Percentiles rank a stretch among this genome's conserved stretches.
Conservation (phyloP, 768 basidiomycete genomes). For the Lanmaoa rubissima region DNA sequence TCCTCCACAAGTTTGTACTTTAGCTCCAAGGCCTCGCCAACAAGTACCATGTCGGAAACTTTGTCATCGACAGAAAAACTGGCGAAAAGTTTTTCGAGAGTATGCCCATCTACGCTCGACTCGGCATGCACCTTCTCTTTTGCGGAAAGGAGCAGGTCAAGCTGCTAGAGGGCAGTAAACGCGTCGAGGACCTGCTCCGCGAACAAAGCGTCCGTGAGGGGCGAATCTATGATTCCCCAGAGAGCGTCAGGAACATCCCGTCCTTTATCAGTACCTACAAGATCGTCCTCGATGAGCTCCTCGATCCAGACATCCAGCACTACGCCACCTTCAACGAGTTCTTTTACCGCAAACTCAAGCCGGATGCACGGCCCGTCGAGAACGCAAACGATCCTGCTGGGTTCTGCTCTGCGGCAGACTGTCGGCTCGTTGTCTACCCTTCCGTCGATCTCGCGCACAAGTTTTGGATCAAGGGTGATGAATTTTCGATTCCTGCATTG, state of each 20-base stretch:
- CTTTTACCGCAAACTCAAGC: constrained; percentile 61
- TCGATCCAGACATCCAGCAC: constrained; percentile 55
- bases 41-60: constrained; percentile 59
- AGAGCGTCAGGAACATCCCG: constrained; percentile 50
- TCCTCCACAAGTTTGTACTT: constrained; percentile 51
- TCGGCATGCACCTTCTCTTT: constrained; percentile 79
- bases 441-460: constrained; percentile 55
- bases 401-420: constrained; percentile 71
- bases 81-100: constrained; percentile 61
- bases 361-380: constrained; percentile 60
- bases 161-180: constrained; percentile 44
- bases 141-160: constrained; percentile 51
- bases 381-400: constrained; percentile 48
- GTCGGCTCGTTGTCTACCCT: constrained; percentile 66
- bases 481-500: constrained; percentile 65
- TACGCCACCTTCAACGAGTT: constrained; percentile 79
- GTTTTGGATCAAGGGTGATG: constrained; percentile 76
- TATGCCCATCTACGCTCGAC: constrained; percentile 70
- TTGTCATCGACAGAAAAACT: constrained; percentile 47
- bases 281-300: constrained; percentile 57
- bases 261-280: constrained; percentile 56
- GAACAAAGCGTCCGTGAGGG: constrained; percentile 60
- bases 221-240: constrained; percentile 50
- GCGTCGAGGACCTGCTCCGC: constrained; percentile 48
- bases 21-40: constrained; percentile 53